phyloP scores from a whole-genome alignment of 257 asterid species.

The Echium plantagineum region DNA sequence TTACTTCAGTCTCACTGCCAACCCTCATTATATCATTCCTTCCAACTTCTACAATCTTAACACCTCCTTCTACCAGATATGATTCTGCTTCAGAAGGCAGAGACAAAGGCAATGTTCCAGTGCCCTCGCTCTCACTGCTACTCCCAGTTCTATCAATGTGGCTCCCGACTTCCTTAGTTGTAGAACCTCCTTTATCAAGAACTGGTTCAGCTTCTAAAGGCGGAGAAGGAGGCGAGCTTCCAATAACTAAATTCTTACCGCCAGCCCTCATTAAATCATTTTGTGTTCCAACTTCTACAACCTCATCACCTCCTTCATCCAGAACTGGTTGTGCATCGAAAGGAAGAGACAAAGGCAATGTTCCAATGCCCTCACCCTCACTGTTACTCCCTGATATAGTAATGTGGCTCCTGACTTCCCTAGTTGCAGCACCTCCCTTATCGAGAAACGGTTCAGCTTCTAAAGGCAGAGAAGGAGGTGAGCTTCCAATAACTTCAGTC shows the following conservation, averaged over 20 bases:
- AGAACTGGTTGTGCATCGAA: slow-evolving; percentile 26
- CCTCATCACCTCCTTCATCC: slow-evolving; percentile 18
- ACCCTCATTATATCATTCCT: not conserved
- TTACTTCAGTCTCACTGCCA: not conserved
- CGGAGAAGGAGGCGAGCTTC: not conserved
- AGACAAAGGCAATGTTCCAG: slow-evolving; percentile 15
- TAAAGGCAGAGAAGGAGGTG: not conserved
- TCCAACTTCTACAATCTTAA: slow-evolving; percentile 4
- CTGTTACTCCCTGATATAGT: slow-evolving; percentile 15
- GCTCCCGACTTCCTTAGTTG: slow-evolving; percentile 4
- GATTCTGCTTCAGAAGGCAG: slow-evolving; percentile 28
- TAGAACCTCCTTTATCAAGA: not conserved
- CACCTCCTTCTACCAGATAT: slow-evolving; percentile 22
- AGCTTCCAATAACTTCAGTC: not conserved
- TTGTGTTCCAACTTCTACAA: slow-evolving; percentile 4
- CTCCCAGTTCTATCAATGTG: slow-evolving; percentile 14
- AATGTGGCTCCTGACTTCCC: slow-evolving; percentile 8
- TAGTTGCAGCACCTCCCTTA: slow-evolving; percentile 19
- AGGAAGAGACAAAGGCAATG: slow-evolving; percentile 17
- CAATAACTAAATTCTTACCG: not conserved
- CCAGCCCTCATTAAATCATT: not conserved
- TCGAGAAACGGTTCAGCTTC: not conserved
- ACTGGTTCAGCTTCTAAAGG: not conserved
- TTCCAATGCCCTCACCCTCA: slow-evolving; percentile 14
- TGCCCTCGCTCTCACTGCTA: slow-evolving; percentile 13